Evolutionary conservation across 345 rosid genomes (phyloP).

Genomic region (Kandelia obovata): DNA sequence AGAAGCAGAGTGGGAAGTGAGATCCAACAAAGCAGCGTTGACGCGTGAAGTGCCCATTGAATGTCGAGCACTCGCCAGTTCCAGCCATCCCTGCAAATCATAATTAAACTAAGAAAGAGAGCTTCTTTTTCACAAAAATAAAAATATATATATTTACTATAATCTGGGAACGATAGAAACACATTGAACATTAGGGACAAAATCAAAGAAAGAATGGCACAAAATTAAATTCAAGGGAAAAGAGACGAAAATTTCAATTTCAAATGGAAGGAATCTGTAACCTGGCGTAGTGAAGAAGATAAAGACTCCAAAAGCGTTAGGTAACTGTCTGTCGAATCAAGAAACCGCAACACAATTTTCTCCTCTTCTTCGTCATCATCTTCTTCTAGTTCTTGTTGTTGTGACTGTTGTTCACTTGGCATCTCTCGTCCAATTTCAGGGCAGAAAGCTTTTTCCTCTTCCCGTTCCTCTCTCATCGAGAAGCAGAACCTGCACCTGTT

Average conservation of each 20-base stretch:
- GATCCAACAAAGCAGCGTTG: constrained; percentile 68
- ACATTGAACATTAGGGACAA: no score
- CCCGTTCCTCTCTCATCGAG: neutral
- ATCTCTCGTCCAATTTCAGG: neutral
- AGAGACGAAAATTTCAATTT: neutral
- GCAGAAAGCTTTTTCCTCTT: neutral
- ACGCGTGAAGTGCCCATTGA: constrained; percentile 90
- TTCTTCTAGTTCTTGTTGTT: neutral
- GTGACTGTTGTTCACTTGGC: neutral
- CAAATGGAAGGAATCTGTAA: constrained; percentile 8
- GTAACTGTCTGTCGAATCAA: constrained; percentile 77
- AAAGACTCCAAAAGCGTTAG: constrained; percentile 53
- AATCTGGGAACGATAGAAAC: neutral
- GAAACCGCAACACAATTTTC: constrained; percentile 50
- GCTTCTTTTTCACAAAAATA: neutral
- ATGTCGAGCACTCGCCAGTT: constrained; percentile 81
- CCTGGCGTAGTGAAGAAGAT: constrained; percentile 76
- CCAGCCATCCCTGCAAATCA: constrained; percentile 78
- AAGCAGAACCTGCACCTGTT: no score
- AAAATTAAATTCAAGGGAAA: neutral
- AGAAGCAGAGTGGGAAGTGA: constrained; percentile 68
- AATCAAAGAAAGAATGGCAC: no score
- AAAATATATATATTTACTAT: neutral
- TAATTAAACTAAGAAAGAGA: neutral
- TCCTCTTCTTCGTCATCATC: constrained; percentile 30